Base-by-base conservation (phyloP, 768 basidiomycete species). In the Trichaptum fuscoviolaceum region DNA sequence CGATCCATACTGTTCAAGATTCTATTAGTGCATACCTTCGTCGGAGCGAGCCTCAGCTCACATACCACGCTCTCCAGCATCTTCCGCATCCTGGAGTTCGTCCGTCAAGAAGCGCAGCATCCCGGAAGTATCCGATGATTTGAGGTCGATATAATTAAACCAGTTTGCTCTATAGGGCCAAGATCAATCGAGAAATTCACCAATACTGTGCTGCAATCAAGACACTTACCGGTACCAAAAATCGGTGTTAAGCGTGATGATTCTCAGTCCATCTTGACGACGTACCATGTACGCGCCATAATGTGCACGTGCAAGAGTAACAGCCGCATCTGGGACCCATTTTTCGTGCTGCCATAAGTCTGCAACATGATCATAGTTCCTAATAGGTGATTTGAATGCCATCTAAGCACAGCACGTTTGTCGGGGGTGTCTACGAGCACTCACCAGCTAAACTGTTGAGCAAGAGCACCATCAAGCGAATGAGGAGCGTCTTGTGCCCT, bases 291-390 rank as follows among this genome's bases (percentile, higher is more conserved):
- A 93, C 12, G 81, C 91, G 8, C 87, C 81, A 70, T 92, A 92
- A 74, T 92, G 90, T 0, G 87, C 78, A 57, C 82, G 83, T 0
- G 90, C 91, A 42, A 82, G 76, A 42, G 80, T 73, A 1, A 86
- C 84, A 7, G 84, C 84, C 15, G 82, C 78, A 63, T 83, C 77
- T 8, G 85, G 83, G 34, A 93, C 76, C 91, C 91, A 93, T 1
- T 82, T 72, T 70, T 92, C 84, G 66, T 89, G 82, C 69, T 87
- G 72, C 91, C 91, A 93, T 2, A 93, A 82, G 0, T 77, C 71
- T 24, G 91, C 83, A 63, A 93, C 79, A 69, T 92, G 90, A 66
- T 91, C 85, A 70, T 93, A 93, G 70, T 92, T 85, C 91, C 90
- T 90, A 52, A 17, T 7, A 20, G 25, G 20, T 24, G 65, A 35